Conservation (phyloP, 495 filamentous ascomycete species). For the Podospora bellae-mahoneyi region DNA sequence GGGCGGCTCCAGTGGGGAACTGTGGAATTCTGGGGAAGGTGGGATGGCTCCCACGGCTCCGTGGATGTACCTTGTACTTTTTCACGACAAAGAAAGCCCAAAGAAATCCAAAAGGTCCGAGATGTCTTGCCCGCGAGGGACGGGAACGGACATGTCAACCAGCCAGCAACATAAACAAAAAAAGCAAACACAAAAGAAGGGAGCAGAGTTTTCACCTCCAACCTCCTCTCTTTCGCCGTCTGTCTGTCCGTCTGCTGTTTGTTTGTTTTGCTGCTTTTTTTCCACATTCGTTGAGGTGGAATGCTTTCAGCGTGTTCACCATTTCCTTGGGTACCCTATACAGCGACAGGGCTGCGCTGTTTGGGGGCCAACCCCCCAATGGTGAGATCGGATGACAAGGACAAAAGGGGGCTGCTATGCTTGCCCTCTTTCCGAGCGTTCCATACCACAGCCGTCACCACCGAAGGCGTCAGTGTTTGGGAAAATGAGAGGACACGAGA, state of each 20-base stretch:
- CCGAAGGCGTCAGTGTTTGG: constrained; percentile 3
- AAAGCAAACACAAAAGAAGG: constrained; percentile 11
- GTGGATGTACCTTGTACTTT: constrained; percentile 12
- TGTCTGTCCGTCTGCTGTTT: not conserved
- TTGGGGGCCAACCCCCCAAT: constrained; percentile 12
- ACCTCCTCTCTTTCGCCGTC: not conserved
- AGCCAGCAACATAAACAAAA: not conserved
- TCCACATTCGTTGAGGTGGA: not conserved
- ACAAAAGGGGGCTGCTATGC: not conserved
- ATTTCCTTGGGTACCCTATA: not conserved
- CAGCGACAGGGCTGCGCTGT: constrained; percentile 9
- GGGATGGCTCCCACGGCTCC: constrained; percentile 9
- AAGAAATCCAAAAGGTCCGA: constrained; percentile 12
- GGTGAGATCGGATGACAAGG: constrained; percentile 11
- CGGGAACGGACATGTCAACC: not conserved
- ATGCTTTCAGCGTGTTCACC: not conserved
- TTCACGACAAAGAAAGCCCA: constrained; percentile 4
- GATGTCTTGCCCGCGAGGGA: constrained; percentile 1
- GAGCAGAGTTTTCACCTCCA: not conserved
- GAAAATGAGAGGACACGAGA: not conserved
- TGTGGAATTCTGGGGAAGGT: constrained; percentile 26
- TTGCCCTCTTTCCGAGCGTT: not conserved
- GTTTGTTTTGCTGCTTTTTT: not conserved
- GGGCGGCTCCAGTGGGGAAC: constrained; percentile 12
- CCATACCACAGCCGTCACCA: not conserved